Conservation (phyloP, 2,329 filamentous ascomycete genomes). For the Pseudogymnoascus verrucosus region DNA sequence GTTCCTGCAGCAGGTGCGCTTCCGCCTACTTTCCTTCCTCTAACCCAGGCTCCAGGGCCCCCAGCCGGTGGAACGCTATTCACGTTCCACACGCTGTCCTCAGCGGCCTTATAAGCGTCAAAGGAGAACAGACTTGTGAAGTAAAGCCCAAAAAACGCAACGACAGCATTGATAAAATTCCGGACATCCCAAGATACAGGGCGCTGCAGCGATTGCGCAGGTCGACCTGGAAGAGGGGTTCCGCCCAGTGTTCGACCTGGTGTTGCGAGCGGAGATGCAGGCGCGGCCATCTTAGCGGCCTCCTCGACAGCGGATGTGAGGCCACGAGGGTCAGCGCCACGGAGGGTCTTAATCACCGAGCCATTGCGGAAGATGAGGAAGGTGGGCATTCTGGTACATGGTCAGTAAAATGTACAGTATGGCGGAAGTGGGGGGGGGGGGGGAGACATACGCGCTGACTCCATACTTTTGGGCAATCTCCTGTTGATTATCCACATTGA, state of each 20-base stretch:
- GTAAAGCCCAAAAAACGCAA: constrained; percentile 54
- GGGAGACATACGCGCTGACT: constrained; percentile 58
- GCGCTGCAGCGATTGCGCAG: constrained; percentile 17
- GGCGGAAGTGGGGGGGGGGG: background rate
- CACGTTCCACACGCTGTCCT: constrained; percentile 28
- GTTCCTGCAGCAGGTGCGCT: background rate
- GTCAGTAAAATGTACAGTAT: constrained; percentile 11
- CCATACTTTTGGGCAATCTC: constrained; percentile 69
- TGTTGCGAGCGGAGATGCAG: constrained; percentile 43
- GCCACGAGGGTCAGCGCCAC: constrained; percentile 70
- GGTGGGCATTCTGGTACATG: constrained; percentile 62
- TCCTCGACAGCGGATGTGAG: constrained; percentile 71
- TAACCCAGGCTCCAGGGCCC: background rate
- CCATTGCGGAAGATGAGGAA: constrained; percentile 84
- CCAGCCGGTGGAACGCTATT: background rate
- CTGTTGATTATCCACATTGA: constrained; percentile 79
- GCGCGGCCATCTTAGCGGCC: constrained; percentile 44
- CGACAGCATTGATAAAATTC: constrained; percentile 40
- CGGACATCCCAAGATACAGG: constrained; percentile 31
- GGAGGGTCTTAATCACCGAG: constrained; percentile 64
- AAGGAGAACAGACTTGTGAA: constrained; percentile 54
- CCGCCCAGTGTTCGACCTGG: constrained; percentile 52
- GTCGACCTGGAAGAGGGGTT: constrained; percentile 25
- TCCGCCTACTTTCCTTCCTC: constrained; percentile 1
- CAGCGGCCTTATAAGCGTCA: constrained; percentile 53